Evolutionary conservation across 2,329 filamentous ascomycete genomes (phyloP).

Genomic region (Colletotrichum karsti): DNA sequence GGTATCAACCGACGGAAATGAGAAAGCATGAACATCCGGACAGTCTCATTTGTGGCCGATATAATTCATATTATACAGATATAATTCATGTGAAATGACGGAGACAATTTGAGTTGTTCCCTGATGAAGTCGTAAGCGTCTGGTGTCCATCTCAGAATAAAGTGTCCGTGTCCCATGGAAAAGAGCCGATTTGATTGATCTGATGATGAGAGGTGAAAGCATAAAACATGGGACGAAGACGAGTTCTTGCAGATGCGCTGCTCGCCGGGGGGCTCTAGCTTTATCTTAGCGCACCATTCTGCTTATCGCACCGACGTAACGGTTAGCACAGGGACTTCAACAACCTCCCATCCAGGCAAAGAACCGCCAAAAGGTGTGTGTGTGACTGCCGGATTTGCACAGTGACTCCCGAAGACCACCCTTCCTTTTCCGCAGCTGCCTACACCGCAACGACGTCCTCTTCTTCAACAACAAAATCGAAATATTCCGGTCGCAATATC

Average conservation of each 20-base stretch:
- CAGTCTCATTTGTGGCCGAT: neutral
- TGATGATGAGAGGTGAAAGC: neutral
- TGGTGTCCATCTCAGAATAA: neutral
- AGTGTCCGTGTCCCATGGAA: neutral
- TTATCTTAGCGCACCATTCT: constrained; percentile 8
- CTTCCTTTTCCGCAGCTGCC: neutral
- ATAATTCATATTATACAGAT: no score
- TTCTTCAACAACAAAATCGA: neutral
- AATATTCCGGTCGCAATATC: neutral
- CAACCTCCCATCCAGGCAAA: neutral
- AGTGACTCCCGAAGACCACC: neutral
- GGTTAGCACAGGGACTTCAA: constrained; percentile 9
- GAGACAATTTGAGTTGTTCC: no score
- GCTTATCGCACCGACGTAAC: constrained; percentile 7
- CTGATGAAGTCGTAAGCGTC: neutral
- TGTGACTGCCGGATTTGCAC: constrained; percentile 14
- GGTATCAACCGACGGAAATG: neutral
- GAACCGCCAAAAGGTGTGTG: constrained; percentile 3
- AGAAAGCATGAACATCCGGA: no score
- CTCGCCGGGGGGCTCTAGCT: constrained; percentile 24
- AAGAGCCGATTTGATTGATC: constrained; percentile 13
- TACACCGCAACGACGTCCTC: neutral
- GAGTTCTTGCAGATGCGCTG: neutral
- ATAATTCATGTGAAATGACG: no score
- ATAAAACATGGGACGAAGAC: constrained; percentile 7